Percentiles rank a stretch among this genome's conserved stretches.
Conservation (phyloP, 352 stramenopile genomes). For the Globisporangium splendens region DNA sequence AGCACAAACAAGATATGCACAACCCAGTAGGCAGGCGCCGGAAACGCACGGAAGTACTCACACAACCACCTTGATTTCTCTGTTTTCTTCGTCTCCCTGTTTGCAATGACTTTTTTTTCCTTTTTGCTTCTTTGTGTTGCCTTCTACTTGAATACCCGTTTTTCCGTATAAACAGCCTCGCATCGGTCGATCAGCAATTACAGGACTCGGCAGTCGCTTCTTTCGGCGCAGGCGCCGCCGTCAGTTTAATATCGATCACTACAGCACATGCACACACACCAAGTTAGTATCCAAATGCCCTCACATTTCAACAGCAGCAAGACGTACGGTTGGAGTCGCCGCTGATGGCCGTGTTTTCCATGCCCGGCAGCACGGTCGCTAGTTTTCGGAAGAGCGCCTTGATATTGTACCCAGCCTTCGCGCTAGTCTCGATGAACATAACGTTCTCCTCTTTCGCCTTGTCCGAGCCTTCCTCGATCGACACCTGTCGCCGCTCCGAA, state of each 20-base stretch:
- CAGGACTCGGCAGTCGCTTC: conserved; percentile 66
- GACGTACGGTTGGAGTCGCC: conserved; percentile 83
- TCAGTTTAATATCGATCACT: conserved; percentile 90
- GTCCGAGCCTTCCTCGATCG: conserved; percentile 97
- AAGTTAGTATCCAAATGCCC: no score
- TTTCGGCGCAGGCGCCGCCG: conserved; percentile 72
- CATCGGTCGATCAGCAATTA: conserved; percentile 46
- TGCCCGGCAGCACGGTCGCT: conserved; percentile 95
- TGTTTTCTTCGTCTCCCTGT: conserved; percentile 1
- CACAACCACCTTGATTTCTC: conserved; percentile 23
- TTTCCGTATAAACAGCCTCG: conserved; percentile 12
- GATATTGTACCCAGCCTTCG: conserved; percentile 98
- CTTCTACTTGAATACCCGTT: conserved; percentile 17
- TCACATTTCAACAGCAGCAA: not conserved
- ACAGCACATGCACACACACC: conserved; percentile 8
- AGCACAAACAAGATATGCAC: conserved; percentile 7
- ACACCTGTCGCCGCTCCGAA: conserved; percentile 95
- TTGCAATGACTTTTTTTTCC: not conserved
- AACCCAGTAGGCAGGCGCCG: conserved; percentile 7
- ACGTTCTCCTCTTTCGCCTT: conserved; percentile 97
- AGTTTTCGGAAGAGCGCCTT: conserved; percentile 99
- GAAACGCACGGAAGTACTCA: conserved; percentile 13
- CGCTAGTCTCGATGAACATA: conserved; percentile 99
- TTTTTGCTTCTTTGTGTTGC: conserved; percentile 18
- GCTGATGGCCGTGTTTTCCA: conserved; percentile 89